Percentiles rank a stretch among this genome's conserved stretches.
These are phyloP conservation scores for Holtermannia corniformis DNA, from an alignment of 768 basidiomycete species.

Conservation along the genomic window DNA sequence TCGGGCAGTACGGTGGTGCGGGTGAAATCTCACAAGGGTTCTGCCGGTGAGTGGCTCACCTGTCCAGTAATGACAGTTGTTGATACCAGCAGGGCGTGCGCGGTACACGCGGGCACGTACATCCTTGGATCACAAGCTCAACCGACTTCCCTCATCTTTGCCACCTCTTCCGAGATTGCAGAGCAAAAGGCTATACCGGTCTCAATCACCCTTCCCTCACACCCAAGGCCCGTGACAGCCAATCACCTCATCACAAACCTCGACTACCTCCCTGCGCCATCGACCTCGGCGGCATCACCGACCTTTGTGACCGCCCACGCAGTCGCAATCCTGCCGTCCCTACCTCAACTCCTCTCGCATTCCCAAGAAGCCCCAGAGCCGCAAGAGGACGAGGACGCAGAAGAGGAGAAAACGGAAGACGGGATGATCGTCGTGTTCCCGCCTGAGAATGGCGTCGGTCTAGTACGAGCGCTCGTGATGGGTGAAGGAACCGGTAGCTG, in stretches of 20 bases:
- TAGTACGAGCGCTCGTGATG: slow-evolving; percentile 35
- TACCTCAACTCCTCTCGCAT: slow-evolving; percentile 12
- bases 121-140: slow-evolving; percentile 40
- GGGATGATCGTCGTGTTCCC: slow-evolving; percentile 36
- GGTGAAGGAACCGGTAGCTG: slow-evolving; percentile 41
- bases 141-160: slow-evolving; percentile 10
- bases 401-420: slow-evolving; percentile 22
- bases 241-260: slow-evolving; percentile 20
- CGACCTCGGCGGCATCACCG: background rate
- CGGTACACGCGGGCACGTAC: slow-evolving; percentile 53
- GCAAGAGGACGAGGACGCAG: slow-evolving; percentile 3
- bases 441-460: slow-evolving; percentile 15
- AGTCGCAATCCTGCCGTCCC: slow-evolving; percentile 23
- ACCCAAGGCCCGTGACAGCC: slow-evolving; percentile 21
- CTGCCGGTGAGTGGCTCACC: slow-evolving; percentile 41
- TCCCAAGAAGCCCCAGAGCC: slow-evolving; percentile 2
- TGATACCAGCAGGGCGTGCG: slow-evolving; percentile 53
- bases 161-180: background rate
- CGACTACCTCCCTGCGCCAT: slow-evolving; percentile 16
- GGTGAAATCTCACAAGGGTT: slow-evolving; percentile 90
- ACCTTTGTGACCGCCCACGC: slow-evolving; percentile 15
- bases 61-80: background rate
- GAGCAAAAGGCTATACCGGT: slow-evolving; percentile 3
- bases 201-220: slow-evolving; percentile 19
- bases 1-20: slow-evolving; percentile 89